Percentiles rank a stretch among this genome's conserved stretches.
These are phyloP conservation scores for Neofusicoccum sp. DNA, from an alignment of 2,329 filamentous ascomycete species.

Conservation along the genomic window DNA sequence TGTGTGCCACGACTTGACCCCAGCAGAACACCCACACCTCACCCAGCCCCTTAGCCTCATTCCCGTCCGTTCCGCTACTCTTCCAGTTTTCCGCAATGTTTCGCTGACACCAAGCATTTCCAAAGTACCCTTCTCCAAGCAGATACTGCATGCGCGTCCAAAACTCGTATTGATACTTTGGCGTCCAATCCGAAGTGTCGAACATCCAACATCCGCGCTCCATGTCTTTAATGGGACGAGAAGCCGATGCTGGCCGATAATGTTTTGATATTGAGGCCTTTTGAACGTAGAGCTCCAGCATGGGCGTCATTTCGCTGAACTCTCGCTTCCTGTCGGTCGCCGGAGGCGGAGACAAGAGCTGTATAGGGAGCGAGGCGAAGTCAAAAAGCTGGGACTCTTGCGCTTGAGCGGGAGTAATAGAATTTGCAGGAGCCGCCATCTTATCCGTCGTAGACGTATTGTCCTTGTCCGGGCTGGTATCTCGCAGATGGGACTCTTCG, in stretches of 20 bases:
- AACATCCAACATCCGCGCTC: slow-evolving; percentile 81
- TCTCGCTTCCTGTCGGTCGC: background rate
- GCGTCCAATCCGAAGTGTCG: slow-evolving; percentile 56
- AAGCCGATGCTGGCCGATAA: background rate
- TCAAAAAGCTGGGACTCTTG: slow-evolving; percentile 15
- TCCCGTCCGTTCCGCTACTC: slow-evolving; percentile 33
- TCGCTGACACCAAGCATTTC: slow-evolving; percentile 51
- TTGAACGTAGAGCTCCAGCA: background rate
- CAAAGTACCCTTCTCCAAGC: slow-evolving; percentile 58
- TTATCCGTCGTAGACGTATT: background rate
- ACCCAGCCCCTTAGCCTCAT: slow-evolving; percentile 28
- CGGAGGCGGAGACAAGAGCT: slow-evolving; percentile 29
- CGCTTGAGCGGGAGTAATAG: too few relatives aligned
- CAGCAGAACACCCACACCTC: slow-evolving; percentile 71
- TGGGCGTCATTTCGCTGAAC: slow-evolving; percentile 6
- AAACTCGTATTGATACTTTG: slow-evolving; percentile 48
- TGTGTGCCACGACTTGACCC: slow-evolving; percentile 71
- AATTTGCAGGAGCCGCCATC: background rate
- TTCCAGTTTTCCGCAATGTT: slow-evolving; percentile 38
- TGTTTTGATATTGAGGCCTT: slow-evolving; percentile 21
- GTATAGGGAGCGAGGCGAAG: slow-evolving; percentile 26
- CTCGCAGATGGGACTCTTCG: too few relatives aligned
- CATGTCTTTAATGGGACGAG: slow-evolving; percentile 26
- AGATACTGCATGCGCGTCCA: slow-evolving; percentile 64
- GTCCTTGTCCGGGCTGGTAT: background rate